phyloP scores from a whole-genome alignment of 2,329 filamentous ascomycete species.

The Aureobasidium uvarum region DNA sequence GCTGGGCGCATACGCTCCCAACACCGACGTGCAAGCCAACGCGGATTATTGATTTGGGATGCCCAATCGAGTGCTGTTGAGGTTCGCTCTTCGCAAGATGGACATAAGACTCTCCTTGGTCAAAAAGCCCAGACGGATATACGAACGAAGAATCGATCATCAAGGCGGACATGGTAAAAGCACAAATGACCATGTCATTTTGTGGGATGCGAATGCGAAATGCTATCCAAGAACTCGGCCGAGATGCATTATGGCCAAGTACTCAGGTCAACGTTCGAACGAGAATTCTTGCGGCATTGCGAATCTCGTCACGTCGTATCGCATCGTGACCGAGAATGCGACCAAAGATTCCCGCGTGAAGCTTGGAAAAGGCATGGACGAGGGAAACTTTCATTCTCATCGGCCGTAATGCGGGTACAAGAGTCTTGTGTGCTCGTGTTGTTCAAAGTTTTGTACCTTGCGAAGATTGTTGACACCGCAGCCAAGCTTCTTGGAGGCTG shows the following conservation, averaged over 20 bases:
- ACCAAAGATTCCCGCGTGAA: background rate
- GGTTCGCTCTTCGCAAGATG: background rate
- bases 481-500: constrained; percentile 22
- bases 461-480: background rate
- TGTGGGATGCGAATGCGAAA: background rate
- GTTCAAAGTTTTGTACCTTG: constrained; percentile 17
- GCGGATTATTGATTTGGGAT: background rate
- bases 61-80: background rate
- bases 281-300: background rate
- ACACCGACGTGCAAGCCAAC: background rate
- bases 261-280: constrained; percentile 6
- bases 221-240: background rate
- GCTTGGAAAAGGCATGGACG: background rate
- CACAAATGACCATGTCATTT: background rate
- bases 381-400: background rate
- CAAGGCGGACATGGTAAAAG: background rate
- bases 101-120: background rate
- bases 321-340: background rate
- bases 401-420: constrained; percentile 23
- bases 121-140: background rate
- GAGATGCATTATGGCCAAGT: background rate
- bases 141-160: background rate
- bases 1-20: background rate
- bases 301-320: background rate
- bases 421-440: constrained; percentile 14